phyloP scores from a whole-genome alignment of 2,329 filamentous ascomycete species.

The Claviceps pusilla region DNA sequence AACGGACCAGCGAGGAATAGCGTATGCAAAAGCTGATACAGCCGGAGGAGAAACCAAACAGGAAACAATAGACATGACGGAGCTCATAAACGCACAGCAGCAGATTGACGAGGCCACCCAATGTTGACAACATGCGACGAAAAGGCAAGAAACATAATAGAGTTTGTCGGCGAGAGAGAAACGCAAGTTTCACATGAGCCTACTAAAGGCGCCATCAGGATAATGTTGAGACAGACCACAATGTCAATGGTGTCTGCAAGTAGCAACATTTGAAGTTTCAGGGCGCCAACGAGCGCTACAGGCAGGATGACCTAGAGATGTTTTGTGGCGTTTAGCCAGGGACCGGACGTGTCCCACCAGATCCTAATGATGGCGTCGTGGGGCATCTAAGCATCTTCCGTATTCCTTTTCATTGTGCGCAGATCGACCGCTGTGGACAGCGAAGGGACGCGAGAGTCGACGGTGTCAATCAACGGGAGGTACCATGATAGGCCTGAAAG shows the following conservation, averaged over 20 bases:
- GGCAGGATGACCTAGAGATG: background rate
- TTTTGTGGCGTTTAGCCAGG: constrained; percentile 1
- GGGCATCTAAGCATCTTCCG: background rate
- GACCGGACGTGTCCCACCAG: background rate
- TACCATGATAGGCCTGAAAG: no score
- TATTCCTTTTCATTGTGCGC: background rate
- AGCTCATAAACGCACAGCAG: no score
- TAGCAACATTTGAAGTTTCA: constrained; percentile 35
- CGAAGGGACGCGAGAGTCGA: background rate
- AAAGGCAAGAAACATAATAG: constrained; percentile 5
- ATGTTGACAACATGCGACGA: constrained; percentile 1
- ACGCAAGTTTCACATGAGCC: constrained; percentile 4
- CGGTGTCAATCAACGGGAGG: background rate
- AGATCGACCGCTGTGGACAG: background rate
- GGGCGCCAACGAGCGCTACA: constrained; percentile 19
- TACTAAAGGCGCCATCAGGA: background rate
- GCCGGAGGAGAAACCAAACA: background rate
- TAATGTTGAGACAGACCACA: background rate
- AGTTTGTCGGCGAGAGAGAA: constrained; percentile 5
- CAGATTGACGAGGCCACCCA: no score
- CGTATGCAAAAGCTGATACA: background rate
- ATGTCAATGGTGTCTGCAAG: background rate
- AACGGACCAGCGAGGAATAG: background rate
- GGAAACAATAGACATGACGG: background rate
- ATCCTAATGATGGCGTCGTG: background rate